A percentile compares a stretch with the other conserved stretches of the same genome.
These are phyloP conservation scores for Xanthoconium separans DNA, from an alignment of 1,284 basidiomycete genomes.

Conservation along the genomic window DNA sequence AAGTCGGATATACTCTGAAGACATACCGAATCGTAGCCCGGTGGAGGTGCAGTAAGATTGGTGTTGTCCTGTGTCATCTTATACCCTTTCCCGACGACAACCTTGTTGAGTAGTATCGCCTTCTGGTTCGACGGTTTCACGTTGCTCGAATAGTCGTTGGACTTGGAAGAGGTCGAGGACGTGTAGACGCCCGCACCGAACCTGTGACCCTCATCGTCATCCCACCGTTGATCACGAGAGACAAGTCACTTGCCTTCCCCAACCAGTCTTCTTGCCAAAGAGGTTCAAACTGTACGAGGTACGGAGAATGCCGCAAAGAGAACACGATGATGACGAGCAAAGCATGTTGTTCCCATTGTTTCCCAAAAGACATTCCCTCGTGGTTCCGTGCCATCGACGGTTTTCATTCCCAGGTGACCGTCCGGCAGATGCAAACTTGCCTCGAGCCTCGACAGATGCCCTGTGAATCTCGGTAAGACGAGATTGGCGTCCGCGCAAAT, in stretches of 20 bases:
- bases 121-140: slow-evolving; percentile 50
- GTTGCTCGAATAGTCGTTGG: slow-evolving; percentile 64
- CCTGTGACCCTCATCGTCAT: slow-evolving; percentile 30
- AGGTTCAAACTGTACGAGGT: slow-evolving; percentile 60
- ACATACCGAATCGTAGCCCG: slow-evolving; percentile 61
- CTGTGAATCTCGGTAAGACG: slow-evolving; percentile 28
- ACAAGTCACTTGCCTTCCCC: slow-evolving; percentile 48
- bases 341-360: slow-evolving; percentile 55
- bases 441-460: slow-evolving; percentile 52
- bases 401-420: slow-evolving; percentile 59
- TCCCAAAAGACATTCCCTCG: slow-evolving; percentile 54
- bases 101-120: slow-evolving; percentile 64
- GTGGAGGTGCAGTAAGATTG: slow-evolving; percentile 49
- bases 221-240: not conserved
- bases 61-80: slow-evolving; percentile 58
- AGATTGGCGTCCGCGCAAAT: not conserved
- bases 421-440: slow-evolving; percentile 50
- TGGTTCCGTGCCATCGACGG: slow-evolving; percentile 44
- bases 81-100: slow-evolving; percentile 64
- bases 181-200: slow-evolving; percentile 51
- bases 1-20: not conserved
- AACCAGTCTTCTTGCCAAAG: slow-evolving; percentile 63
- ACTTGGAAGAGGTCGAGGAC: slow-evolving; percentile 55
- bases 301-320: slow-evolving; percentile 56
- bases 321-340: slow-evolving; percentile 53